A percentile compares a stretch with the other conserved stretches of the same genome.
These are phyloP conservation scores for Physocladia obscura DNA, from an alignment of 192 early-diverging fungal species.

Conservation along the genomic window DNA sequence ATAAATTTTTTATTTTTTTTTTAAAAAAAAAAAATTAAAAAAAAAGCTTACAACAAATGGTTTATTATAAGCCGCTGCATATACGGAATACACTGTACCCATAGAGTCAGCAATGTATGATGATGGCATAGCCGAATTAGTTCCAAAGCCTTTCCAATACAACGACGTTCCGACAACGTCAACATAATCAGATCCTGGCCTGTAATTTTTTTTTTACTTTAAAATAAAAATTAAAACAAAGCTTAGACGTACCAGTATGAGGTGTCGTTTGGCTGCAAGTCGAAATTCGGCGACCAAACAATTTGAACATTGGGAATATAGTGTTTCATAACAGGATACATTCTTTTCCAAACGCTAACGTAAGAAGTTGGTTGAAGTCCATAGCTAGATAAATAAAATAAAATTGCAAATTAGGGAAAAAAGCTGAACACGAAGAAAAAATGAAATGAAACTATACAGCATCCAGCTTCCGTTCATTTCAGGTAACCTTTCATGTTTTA, in stretches of 20 bases:
- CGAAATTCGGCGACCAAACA: slow-evolving; percentile 24
- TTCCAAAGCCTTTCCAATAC: slow-evolving; percentile 28
- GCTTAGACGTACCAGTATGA: neutral
- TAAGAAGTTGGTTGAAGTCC: neutral
- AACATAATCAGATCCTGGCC: slow-evolving; percentile 18
- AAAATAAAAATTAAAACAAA: no score
- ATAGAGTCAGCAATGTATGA: neutral
- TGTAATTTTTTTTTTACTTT: neutral
- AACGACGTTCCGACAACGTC: slow-evolving; percentile 11
- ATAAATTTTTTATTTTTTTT: no score
- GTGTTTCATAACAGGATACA: slow-evolving; percentile 14
- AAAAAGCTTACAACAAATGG: slow-evolving; percentile 1
- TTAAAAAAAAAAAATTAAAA: no score
- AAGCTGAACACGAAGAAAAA: no score
- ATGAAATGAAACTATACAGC: no score
- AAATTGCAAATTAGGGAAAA: no score
- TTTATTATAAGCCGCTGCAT: slow-evolving; percentile 4
- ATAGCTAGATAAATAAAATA: no score
- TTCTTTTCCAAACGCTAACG: slow-evolving; percentile 9
- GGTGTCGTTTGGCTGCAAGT: neutral
- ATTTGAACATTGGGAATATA: neutral
- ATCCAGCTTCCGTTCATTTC: slow-evolving; percentile 34
- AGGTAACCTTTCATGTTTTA: neutral
- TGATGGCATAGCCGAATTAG: neutral
- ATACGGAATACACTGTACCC: neutral